Conservation (phyloP, 805 yeast species). For the Barnettozyma sucrosica region DNA sequence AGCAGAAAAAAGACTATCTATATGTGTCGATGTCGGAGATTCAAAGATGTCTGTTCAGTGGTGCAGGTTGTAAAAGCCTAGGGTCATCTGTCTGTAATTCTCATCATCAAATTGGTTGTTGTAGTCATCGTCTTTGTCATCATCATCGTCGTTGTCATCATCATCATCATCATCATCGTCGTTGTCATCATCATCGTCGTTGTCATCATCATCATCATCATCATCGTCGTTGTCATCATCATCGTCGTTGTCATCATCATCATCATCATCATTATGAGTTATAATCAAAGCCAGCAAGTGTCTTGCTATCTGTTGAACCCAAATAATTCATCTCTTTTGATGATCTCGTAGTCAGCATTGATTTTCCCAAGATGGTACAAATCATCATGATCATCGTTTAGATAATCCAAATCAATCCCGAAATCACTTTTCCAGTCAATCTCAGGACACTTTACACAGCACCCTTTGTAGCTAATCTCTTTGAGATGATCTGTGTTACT, state of each 20-base stretch:
- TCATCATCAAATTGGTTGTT: neutral
- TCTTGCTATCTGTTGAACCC: constrained; percentile 2
- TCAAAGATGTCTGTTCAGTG: neutral
- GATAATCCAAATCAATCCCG: constrained; percentile 16
- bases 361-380: constrained; percentile 14
- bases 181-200: neutral
- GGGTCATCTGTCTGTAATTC: neutral
- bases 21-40: neutral
- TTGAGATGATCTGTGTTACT: constrained; percentile 18
- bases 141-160: neutral
- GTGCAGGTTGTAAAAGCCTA: neutral
- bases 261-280: neutral
- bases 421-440: constrained; percentile 23
- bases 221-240: neutral
- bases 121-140: neutral
- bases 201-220: neutral
- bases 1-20: neutral
- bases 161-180: too few species aligned
- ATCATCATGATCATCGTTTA: constrained; percentile 8
- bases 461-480: constrained; percentile 25
- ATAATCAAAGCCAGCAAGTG: neutral
- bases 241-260: neutral
- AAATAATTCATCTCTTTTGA: constrained; percentile 23
- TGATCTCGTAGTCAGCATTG: constrained; percentile 24
- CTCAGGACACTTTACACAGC: constrained; percentile 20